A percentile compares a stretch with the other conserved stretches of the same genome.
phyloP scores from a whole-genome alignment of 768 basidiomycete genomes.

The Porphyrellus cyaneotinctus region DNA sequence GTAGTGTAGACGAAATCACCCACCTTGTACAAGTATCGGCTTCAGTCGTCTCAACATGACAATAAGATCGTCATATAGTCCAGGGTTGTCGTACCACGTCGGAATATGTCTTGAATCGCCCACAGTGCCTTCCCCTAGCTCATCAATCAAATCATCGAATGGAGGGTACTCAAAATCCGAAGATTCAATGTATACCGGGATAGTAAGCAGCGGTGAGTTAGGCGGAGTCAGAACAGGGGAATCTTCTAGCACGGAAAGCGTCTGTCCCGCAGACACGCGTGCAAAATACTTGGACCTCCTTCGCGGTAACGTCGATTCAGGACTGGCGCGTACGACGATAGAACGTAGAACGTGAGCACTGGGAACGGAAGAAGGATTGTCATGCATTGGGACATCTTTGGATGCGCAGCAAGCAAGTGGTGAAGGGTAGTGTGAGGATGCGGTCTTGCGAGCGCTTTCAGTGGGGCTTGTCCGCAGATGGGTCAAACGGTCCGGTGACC shows the following conservation, averaged over 20 bases:
- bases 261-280: neutral
- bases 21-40: conserved; percentile 32
- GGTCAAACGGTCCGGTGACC: no score
- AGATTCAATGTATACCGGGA: conserved; percentile 7
- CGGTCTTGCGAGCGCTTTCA: neutral
- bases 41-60: conserved; percentile 27
- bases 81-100: neutral
- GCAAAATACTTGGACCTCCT: conserved; percentile 25
- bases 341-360: neutral
- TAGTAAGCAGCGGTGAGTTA: neutral
- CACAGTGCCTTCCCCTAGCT: neutral
- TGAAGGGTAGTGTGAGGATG: conserved; percentile 4
- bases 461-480: neutral
- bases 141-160: neutral
- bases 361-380: neutral
- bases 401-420: neutral
- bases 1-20: neutral
- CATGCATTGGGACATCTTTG: neutral
- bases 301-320: neutral
- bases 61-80: conserved; percentile 22
- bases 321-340: neutral
- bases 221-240: neutral
- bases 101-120: neutral
- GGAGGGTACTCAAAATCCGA: conserved; percentile 4
- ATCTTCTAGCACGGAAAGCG: neutral